Base-by-base conservation (phyloP, 2,329 filamentous ascomycete species). In the Colletotrichum salicis region DNA sequence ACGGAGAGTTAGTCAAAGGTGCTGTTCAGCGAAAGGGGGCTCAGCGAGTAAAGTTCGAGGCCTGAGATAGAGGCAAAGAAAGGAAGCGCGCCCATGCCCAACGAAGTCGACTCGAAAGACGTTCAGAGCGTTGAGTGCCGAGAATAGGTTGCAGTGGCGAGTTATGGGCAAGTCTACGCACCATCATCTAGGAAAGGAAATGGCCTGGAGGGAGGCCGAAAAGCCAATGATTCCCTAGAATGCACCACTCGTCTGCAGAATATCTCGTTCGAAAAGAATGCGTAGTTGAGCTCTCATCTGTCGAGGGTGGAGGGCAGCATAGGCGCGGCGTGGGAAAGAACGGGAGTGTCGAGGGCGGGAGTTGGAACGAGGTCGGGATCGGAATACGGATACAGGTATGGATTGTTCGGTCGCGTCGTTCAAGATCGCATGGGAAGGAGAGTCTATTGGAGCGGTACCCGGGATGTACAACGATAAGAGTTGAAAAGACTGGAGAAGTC, bases 131-230 rank as follows among this genome's bases (percentile, higher is more conserved):
- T 45, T 31, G 31, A 31, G 27, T 12, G 35, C 7, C 27, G 15
- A 37, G n/a, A 33, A 35, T 54, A n/a, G 60, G 60, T 19, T 48
- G 31, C 11, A 5, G 48, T 63, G 48, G 31, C 31, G 35, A 48
- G n/a, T 15, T 54, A n/a, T 63, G 51, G 51, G 55, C 35, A 58
- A 52, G 35, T 62, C 60, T 55, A 86, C 85, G 79, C 80, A 86
- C 85, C 85, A 86, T 86, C 84, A 86, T 86, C 82, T 81, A 82
- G 80, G 77, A 79, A 78, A 80, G 75, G 76, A 76, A 73, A 76
- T 76, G 79, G 79, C 82, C 82, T 80, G 79, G 74, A 75, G 72
- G 73, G 80, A 80, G 79, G 80, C 81, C 77, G 78, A 74, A 77
- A 76, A 78, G 77, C 80, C 78, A 75, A 76, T 73, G 74, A 75